Base-by-base conservation (phyloP, 441 rosid genomes). In the Raphanus hybrid region DNA sequence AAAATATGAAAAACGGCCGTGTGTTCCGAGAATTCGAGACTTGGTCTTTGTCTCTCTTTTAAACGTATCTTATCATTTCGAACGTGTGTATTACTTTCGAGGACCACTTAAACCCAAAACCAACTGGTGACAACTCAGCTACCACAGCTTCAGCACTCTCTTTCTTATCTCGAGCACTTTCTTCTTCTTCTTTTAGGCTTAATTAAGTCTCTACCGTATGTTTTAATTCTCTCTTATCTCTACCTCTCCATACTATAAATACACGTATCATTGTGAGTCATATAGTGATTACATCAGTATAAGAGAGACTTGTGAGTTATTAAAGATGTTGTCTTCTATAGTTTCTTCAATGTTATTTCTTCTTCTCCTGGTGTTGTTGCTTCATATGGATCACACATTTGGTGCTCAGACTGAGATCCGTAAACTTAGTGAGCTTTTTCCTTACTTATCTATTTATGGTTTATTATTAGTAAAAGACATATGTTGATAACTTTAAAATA, bases 401-500 rank as follows among this genome's bases (percentile, higher is more conserved):
- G 45, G 59, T 57, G 41, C 67, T 57, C 78, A 74, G 8, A 39
- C 5, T 66, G 32, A 74, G 12, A 65, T 37, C 58, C 78, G 65
- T 35, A 66, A 57, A 65, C 78, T 74, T 10, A 65, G 77, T 74
- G 71, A 74, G 71, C 8, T 20, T 64, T 50, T 5, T 50, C 37
- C 35, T 34, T 62, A 2, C 9, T 3, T 59, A 18, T 18, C 20
- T 2, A 15, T 32, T 34, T n/a, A 14, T 7, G 5, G n/a, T 32
- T 61, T n/a, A 32, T 61, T 61, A 29, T 8, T 32, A 61, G 20
- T 62, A n/a, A 62, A 62, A 62, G 66, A 62, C 23, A 45, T 18
- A 18, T 18, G 20, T 18, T 45, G 52, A 0, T 45, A 62, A 32
- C 6, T 7, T 32, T 32, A 29, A n/a, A n/a, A 61, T 9, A 61